These are phyloP conservation scores for Lactuca sativa DNA, from an alignment of 129 eudicot species.

Conservation along the genomic window DNA sequence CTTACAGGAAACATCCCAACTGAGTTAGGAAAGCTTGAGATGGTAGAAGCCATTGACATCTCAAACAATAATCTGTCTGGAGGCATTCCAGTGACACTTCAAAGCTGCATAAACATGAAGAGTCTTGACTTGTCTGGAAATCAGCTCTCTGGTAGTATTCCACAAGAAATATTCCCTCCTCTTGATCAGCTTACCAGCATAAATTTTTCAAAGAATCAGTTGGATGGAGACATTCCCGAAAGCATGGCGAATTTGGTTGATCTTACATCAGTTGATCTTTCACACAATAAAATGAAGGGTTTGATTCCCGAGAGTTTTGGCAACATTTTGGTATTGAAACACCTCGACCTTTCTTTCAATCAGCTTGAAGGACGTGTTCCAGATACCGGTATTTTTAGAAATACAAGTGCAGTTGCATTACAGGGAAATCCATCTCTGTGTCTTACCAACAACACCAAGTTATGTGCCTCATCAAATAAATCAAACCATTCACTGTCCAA, in stretches of 20 bases:
- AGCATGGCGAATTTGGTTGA: constrained; percentile 36
- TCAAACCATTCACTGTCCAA: constrained; percentile 32
- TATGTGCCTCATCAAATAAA: constrained; percentile 32
- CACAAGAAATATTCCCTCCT: constrained; percentile 34
- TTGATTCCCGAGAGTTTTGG: constrained; percentile 58
- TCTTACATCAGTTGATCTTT: constrained; percentile 59
- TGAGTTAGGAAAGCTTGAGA: constrained; percentile 61
- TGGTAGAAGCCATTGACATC: constrained; percentile 74
- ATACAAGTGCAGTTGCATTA: constrained; percentile 40
- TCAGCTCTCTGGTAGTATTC: constrained; percentile 49
- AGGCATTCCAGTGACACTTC: constrained; percentile 45
- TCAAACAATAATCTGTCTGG: constrained; percentile 78
- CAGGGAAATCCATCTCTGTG: constrained; percentile 70
- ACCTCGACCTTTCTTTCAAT: constrained; percentile 75
- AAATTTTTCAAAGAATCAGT: constrained; percentile 64
- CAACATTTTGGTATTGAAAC: constrained; percentile 37
- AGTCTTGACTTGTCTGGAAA: constrained; percentile 62
- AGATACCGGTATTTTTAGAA: constrained; percentile 43
- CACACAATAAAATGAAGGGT: constrained; percentile 63
- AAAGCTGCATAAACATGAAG: constrained; percentile 61
- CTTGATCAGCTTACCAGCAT: constrained; percentile 37
- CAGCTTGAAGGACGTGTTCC: constrained; percentile 76
- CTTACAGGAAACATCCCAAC: constrained; percentile 58
- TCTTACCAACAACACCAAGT: constrained; percentile 31
- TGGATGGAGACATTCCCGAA: constrained; percentile 62